A percentile compares a stretch with the other conserved stretches of the same genome.
phyloP scores from a whole-genome alignment of 139 green algal species.

The Micractinium sp. region DNA sequence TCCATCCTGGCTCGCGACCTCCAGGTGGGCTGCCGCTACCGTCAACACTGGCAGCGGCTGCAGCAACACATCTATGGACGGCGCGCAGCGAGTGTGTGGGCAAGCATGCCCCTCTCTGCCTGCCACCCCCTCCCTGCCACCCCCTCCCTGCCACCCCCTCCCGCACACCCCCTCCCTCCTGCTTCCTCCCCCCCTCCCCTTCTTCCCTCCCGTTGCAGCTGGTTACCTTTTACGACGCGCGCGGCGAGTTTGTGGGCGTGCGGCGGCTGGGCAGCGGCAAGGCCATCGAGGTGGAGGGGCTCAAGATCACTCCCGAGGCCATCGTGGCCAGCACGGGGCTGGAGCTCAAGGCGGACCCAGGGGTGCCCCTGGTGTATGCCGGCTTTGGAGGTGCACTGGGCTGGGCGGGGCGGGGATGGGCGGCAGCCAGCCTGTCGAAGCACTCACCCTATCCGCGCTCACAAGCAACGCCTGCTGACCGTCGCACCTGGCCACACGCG shows the following conservation, averaged over 20 bases:
- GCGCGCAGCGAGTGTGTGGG: neutral
- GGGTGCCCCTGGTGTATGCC: conserved; percentile 96
- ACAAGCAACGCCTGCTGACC: too few relatives aligned
- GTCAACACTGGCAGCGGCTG: too few relatives aligned
- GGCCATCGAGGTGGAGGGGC: conserved; percentile 86
- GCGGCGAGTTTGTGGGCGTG: conserved; percentile 95
- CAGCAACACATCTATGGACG: neutral
- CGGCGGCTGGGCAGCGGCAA: conserved; percentile 85
- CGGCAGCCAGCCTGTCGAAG: too few relatives aligned
- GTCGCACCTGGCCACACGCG: too few relatives aligned
- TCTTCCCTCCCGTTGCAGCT: conserved; percentile 66
- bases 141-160: conserved; percentile 48
- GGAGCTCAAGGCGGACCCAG: conserved; percentile 95
- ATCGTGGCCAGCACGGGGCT: conserved; percentile 84
- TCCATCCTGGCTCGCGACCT: conserved; percentile 91
- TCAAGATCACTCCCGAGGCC: conserved; percentile 59
- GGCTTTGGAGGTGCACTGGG: conserved; percentile 69
- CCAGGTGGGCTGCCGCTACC: conserved; percentile 50
- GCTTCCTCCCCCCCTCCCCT: neutral
- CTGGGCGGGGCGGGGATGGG: too few relatives aligned
- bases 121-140: conserved; percentile 40
- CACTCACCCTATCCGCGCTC: neutral
- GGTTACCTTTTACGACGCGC: conserved; percentile 89
- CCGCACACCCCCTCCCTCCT: conserved; percentile 49
- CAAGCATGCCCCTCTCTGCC: too few relatives aligned